Evolutionary conservation across 306 rosid species (phyloP), one percentile per base, ranked within the genome.

Genomic region (Rosa lucieae): DNA sequence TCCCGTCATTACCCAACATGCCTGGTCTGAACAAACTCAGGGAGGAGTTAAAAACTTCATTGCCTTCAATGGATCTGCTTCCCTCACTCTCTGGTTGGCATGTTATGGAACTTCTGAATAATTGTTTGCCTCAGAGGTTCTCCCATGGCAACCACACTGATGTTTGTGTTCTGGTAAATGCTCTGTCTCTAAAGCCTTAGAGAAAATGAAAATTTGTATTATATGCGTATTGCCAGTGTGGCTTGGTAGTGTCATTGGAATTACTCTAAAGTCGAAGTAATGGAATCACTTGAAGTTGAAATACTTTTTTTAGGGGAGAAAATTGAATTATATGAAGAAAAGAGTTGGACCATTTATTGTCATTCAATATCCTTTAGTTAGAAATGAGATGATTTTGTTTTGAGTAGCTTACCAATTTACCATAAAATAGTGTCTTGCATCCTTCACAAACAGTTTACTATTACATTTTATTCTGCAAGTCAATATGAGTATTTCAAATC

Each of bases 61-160:
- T 85, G 29, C 83, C 88, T 74, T 86, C 94, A 49, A 80, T 85
- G 83, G 94, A 86, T 68, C 62, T 84, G 81, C 85, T 87, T 71
- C 80, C 93, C 12, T 89, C 97, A 62, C 84, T 89, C 79, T 92
- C 92, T 40, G 82, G 86, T 44, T 93, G 96, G 96, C 98, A 90
- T 77, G 75, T 93, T n/a, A 88, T 83, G 86, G 94, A 93, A 67
- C 90, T 89, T 82, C 77, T 95, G 39, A 83, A 93, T 78, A 95
- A 95, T 77, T 95, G 97, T 80, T 84, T 93, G 91, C 99, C 98
- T 13, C 89, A 78, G 77, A 89, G 92, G 70, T 90, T 95, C 87
- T 91, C 89, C 82, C 85, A 88, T 84, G 87, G 86, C 79, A 93
- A 95, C 87, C 77, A 83, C 66, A 89, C 97, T 42, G 93, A 95